Base-by-base conservation (phyloP, 164 flowering plant species). In the Nelumbo lutea region DNA sequence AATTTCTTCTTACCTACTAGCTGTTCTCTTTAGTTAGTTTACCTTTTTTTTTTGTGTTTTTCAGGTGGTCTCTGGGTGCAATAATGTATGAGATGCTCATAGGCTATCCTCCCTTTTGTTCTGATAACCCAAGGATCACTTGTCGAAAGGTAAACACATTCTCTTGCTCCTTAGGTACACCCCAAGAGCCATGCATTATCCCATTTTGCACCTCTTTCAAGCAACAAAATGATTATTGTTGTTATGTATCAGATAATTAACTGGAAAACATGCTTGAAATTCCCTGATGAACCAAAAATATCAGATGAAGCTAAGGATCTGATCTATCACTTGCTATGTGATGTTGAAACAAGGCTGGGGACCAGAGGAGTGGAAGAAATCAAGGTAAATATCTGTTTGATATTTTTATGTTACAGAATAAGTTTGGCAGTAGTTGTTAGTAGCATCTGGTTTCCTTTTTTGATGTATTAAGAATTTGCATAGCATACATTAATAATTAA, bases 51-150 rank as follows among this genome's bases (percentile, higher is more conserved):
- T 70, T 39, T 58, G 7, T 65, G 53, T 9, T 42, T 51, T 67
- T 66, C 56, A 76, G 79, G 79, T 91, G 97, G 97, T 91, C 95
- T 38, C 75, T 91, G 56, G 97, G 97, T 41, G 93, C 97, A 72
- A 91, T 91, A 71, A 70, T 91, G 86, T 91, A 87, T 77, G 97
- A 89, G 77, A 91, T 91, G 97, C 89, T 91, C 50, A 72, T 88
- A 50, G 97, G 97, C 42, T 91, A 88, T 77, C 96, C 97, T 72
- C 97, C 97, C 60, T 91, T 89, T 76, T 91, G 90, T 74, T 88
- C 96, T 63, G 95, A 91, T 61, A 95, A 91, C 79, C 91, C 91
- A 38, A 82, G 90, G 74, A 82, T 88, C 14, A 84, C 97, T 62
- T 91, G 93, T 77, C 93, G 93, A 70, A 91, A 91, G 93, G 97